Evolutionary conservation across 2,329 filamentous ascomycete genomes (phyloP).

Genomic region (Cladophialophora bantiana): DNA sequence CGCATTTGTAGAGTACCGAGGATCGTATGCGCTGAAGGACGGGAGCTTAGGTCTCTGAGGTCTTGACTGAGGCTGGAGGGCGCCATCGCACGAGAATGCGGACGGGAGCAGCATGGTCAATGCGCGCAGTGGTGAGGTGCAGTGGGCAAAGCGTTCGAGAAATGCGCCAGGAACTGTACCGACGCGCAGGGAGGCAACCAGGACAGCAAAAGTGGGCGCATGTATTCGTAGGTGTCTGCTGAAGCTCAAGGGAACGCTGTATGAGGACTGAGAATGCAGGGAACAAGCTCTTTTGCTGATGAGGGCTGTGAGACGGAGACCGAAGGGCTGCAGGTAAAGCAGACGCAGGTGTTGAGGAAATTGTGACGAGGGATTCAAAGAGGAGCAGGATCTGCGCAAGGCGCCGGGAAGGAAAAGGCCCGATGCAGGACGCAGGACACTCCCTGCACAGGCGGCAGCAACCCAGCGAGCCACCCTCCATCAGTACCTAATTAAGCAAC

Average conservation of each 20-base stretch:
- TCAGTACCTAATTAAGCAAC: not conserved
- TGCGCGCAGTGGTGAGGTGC: conserved; percentile 25
- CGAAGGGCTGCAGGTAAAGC: conserved; percentile 10
- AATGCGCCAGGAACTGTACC: conserved; percentile 29
- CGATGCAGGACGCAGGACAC: not conserved
- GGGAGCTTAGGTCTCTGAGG: conserved; percentile 36
- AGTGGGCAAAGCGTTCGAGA: conserved; percentile 1
- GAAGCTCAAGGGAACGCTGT: conserved; percentile 18
- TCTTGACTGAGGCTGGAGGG: conserved; percentile 38
- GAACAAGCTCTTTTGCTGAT: conserved; percentile 5
- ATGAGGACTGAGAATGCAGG: conserved; percentile 5
- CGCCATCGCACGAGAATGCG: conserved; percentile 52
- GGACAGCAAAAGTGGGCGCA: conserved; percentile 6
- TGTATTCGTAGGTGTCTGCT: conserved; percentile 18
- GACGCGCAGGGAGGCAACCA: conserved; percentile 12
- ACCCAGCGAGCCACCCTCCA: not conserved
- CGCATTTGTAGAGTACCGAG: conserved; percentile 45
- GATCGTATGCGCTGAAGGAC: conserved; percentile 49
- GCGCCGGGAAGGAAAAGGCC: conserved; percentile 16
- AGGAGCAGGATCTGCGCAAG: conserved; percentile 4
- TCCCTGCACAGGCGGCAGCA: not conserved
- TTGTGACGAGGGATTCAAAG: not conserved
- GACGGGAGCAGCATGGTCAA: conserved; percentile 53
- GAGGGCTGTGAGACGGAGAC: conserved; percentile 23
- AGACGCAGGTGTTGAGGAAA: not conserved